Base-by-base conservation (phyloP, 169 alveolate genomes). In the Cryptosporidium bovis region DNA sequence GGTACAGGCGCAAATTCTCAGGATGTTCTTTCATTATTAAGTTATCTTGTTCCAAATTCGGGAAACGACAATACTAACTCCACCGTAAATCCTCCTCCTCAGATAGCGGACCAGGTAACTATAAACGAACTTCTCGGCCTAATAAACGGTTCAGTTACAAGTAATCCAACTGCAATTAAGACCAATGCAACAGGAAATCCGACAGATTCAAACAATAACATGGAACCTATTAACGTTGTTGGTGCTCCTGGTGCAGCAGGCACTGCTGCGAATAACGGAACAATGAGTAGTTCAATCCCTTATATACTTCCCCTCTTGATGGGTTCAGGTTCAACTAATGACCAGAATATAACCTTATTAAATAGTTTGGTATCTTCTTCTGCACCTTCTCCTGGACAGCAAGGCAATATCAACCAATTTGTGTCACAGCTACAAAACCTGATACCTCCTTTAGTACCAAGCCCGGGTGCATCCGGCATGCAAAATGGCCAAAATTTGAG, bases 101-200 rank as follows among this genome's bases (percentile, higher is more conserved):
- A 77, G 64, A 77, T 77, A 58, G 87, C 87, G 46, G 87, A 77
- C 87, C 87, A 68, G 64, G 71, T 62, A 62, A 77, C 87, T 34
- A 56, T 77, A n/a, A 77, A 77, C 36, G 87, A 77, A 44, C 87
- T 77, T 27, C 71, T 77, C 12, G 87, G 87, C 13, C 20, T 77
- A 77, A 77, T 77, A 60, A 77, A 62, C 64, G 87, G 87, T 53
- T 68, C 87, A 60, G 87, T 77, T 60, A 56, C 87, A 60, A 58
- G 64, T 40, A 77, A 77, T 24, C 66, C 87, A 5, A 77, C 27
- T 77, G 87, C 77, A 36, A 62, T 77, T 40, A 77, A 77, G 50
- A 64, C 67, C 56, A 66, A 66, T 27, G 29, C 6, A n/a, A 5
- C 64, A 53, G 67, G 67, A 15, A 40, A 18, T 48, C 62, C 71